A percentile compares a stretch with the other conserved stretches of the same genome.
phyloP scores from a whole-genome alignment of 345 rosid species.

The Abelmoschus esculentus region DNA sequence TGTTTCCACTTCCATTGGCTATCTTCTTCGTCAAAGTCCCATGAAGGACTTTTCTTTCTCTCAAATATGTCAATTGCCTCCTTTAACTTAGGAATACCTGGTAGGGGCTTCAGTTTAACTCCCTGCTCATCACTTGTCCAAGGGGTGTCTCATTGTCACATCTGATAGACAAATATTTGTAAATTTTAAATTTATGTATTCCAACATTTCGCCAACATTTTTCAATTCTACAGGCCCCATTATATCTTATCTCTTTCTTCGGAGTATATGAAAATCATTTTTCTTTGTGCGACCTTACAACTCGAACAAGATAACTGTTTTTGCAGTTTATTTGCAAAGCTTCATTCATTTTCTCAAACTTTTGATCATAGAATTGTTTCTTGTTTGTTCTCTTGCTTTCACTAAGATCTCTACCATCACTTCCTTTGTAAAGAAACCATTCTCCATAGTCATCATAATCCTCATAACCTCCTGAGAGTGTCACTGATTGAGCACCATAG shows the following conservation, averaged over 20 bases:
- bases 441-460: conserved; percentile 84
- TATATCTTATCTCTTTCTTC: conserved; percentile 54
- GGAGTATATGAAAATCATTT: conserved; percentile 60
- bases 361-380: conserved; percentile 52
- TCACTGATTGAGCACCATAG: conserved; percentile 60
- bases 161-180: conserved; percentile 55
- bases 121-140: conserved; percentile 63
- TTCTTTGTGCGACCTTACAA: conserved; percentile 41
- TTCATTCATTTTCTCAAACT: conserved; percentile 39
- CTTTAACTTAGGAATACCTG: conserved; percentile 32
- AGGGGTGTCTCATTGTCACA: conserved; percentile 64
- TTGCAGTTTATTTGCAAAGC: conserved; percentile 51
- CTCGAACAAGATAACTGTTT: conserved; percentile 60
- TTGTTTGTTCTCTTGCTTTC: conserved; percentile 58
- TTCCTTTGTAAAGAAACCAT: conserved; percentile 76
- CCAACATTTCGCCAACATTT: conserved; percentile 68
- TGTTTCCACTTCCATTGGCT: no score
- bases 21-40: conserved; percentile 35
- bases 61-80: conserved; percentile 35
- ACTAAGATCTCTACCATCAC: conserved; percentile 59
- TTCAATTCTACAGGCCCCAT: conserved; percentile 62
- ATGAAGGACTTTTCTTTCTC: conserved; percentile 43
- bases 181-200: conserved; percentile 45
- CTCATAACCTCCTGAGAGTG: conserved; percentile 56
- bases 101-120: conserved; percentile 47